These are phyloP conservation scores for Crucibulum cyathiforme DNA, from an alignment of 1,284 basidiomycete genomes.

Conservation along the genomic window DNA sequence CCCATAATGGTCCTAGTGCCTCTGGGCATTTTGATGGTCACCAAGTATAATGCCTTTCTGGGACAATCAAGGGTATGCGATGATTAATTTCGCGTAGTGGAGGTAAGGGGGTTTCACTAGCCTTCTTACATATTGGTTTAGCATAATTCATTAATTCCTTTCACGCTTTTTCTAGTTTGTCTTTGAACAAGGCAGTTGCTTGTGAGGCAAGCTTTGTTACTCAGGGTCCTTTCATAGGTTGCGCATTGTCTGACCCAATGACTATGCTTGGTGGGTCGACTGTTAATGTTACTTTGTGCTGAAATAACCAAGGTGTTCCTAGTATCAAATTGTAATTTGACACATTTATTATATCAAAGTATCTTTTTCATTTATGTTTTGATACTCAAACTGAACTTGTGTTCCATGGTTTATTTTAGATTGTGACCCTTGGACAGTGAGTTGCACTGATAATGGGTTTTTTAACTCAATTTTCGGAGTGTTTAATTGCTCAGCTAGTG, in stretches of 20 bases:
- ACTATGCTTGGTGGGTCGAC: slow-evolving; percentile 16
- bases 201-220: slow-evolving; percentile 3
- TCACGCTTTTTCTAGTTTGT: slow-evolving; percentile 17
- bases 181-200: slow-evolving; percentile 9
- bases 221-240: slow-evolving; percentile 14
- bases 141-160: slow-evolving; percentile 10
- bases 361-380: slow-evolving; percentile 22
- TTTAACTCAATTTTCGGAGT: slow-evolving; percentile 16
- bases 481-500: slow-evolving; percentile 37
- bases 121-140: slow-evolving; percentile 12
- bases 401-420: slow-evolving; percentile 10
- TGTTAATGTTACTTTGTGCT: slow-evolving; percentile 27
- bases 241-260: slow-evolving; percentile 10
- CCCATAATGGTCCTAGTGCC: slow-evolving; percentile 17
- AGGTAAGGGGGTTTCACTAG: slow-evolving; percentile 17
- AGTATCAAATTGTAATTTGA: slow-evolving; percentile 35
- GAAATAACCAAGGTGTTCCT: slow-evolving; percentile 34
- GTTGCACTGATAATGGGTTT: slow-evolving; percentile 16
- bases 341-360: slow-evolving; percentile 30
- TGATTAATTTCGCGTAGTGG: slow-evolving; percentile 31
- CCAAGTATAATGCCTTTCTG: slow-evolving; percentile 21
- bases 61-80: slow-evolving; percentile 28
- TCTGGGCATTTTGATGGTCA: slow-evolving; percentile 25
- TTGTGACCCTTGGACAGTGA: slow-evolving; percentile 21
- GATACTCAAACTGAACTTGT: slow-evolving; percentile 26